Evolutionary conservation across 306 rosid species (phyloP), one percentile per base, ranked within the genome.

Genomic region (Medicago lupulina): DNA sequence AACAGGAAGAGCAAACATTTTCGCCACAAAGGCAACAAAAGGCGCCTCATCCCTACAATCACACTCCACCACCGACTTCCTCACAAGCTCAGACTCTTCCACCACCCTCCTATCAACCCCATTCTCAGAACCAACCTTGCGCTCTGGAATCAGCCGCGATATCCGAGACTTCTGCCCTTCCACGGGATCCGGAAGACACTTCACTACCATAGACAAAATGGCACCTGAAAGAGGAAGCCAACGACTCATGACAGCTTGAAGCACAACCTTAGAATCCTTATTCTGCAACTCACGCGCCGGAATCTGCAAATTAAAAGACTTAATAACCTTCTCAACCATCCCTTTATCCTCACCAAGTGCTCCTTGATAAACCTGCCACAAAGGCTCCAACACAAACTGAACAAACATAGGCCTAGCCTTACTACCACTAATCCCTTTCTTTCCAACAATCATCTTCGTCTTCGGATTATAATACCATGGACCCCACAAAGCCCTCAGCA

Each of bases 191-290:
- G 97, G 93, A 93, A 89, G 54, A 73, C 89, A 87, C 73, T 76
- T 84, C 12, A 91, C 80, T 59, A 88, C 97, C 98, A 93, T 93
- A 0, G 91, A 84, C 64, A 94, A 84, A 4, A 94, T 61, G 0
- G 98, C 67, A 41, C 88, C 86, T 0, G 93, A 85, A 15, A 94
- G 83, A 36, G 91, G 97, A 81, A 94, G 95, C 97, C 98, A 94
- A 9, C 93, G 89, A 50, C 94, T 91, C 92, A 91, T 80, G 31
- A 91, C 91, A 9, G 93, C 87, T 66, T 88, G 96, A 73, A 91
- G 93, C 83, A 90, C 93, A 4, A 76, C 79, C 76, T 93, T 93
- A 0, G 88, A 78, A 64, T 93, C 98, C 83, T 85, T 90, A 73
- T 93, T 86, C 81, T 80, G 93, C 79, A 93, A 85, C 69, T 94